Percentiles rank a stretch among this genome's conserved stretches.
Conservation (phyloP, 2,329 filamentous ascomycete species). For the Rhexocercosporidium sp. region DNA sequence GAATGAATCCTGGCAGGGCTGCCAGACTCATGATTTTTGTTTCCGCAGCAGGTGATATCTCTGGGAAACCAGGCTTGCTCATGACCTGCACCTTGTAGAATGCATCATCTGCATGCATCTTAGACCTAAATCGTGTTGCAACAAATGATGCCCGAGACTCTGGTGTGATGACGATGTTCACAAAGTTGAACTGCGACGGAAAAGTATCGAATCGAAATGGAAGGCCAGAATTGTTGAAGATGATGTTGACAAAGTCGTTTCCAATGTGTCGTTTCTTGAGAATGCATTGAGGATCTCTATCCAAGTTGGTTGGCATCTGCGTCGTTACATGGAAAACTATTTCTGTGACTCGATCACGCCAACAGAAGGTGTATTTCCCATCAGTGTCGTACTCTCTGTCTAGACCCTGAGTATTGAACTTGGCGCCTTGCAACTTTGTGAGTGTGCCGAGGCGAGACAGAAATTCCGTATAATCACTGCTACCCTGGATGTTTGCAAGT, state of each 20-base stretch:
- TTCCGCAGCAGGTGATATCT: constrained; percentile 87
- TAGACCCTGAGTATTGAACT: constrained; percentile 91
- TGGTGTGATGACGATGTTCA: constrained; percentile 94
- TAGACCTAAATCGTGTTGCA: constrained; percentile 58
- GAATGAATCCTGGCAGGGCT: constrained; percentile 83
- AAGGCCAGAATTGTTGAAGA: constrained; percentile 95
- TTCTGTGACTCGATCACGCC: constrained; percentile 93
- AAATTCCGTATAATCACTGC: constrained; percentile 86
- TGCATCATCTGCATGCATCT: constrained; percentile 44
- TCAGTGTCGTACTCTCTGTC: constrained; percentile 79
- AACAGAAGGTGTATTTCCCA: constrained; percentile 88
- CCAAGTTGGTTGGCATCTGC: constrained; percentile 91
- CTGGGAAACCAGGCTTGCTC: constrained; percentile 86
- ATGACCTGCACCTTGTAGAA: constrained; percentile 93
- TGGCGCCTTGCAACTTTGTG: constrained; percentile 79
- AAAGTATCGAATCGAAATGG: constrained; percentile 92
- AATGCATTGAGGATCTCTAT: constrained; percentile 75
- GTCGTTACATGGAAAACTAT: constrained; percentile 96
- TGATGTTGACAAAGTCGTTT: constrained; percentile 97
- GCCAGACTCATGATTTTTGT: constrained; percentile 87
- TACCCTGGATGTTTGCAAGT: constrained; percentile 83
- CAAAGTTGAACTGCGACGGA: constrained; percentile 93
- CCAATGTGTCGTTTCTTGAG: constrained; percentile 95
- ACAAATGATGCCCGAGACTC: constrained; percentile 80
- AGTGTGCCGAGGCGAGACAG: constrained; percentile 81